phyloP scores from a whole-genome alignment of 2,329 filamentous ascomycete genomes.

The Aspergillus fumigatus region DNA sequence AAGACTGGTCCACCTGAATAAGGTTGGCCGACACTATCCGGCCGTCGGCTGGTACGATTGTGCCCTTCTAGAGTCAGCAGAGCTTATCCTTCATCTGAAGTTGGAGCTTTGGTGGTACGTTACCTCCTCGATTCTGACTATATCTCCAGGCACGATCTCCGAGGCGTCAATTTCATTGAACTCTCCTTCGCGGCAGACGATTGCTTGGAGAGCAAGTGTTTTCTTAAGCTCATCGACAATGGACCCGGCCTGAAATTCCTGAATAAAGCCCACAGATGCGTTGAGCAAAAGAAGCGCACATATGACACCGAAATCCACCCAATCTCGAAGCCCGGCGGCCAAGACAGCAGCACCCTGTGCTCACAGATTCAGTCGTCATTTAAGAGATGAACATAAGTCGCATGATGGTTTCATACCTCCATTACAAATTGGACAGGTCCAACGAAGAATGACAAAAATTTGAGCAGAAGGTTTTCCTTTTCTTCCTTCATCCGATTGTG shows the following conservation, averaged over 20 bases:
- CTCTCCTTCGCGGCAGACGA: slow-evolving; percentile 75
- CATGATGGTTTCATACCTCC: slow-evolving; percentile 59
- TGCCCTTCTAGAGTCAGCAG: slow-evolving; percentile 51
- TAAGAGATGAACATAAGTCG: background rate
- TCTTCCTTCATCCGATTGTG: slow-evolving; percentile 89
- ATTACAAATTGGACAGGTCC: slow-evolving; percentile 93
- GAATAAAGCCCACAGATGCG: slow-evolving; percentile 78
- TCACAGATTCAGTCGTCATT: slow-evolving; percentile 6
- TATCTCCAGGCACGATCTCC: slow-evolving; percentile 84
- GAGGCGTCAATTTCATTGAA: slow-evolving; percentile 76
- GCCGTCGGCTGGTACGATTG: slow-evolving; percentile 85
- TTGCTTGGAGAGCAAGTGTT: slow-evolving; percentile 80
- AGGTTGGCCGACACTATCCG: slow-evolving; percentile 78
- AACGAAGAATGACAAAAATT: slow-evolving; percentile 77
- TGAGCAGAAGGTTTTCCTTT: slow-evolving; percentile 77
- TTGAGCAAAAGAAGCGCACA: slow-evolving; percentile 79
- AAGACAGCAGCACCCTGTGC: slow-evolving; percentile 66
- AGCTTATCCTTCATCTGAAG: slow-evolving; percentile 3
- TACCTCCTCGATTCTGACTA: slow-evolving; percentile 78
- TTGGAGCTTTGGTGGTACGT: slow-evolving; percentile 2
- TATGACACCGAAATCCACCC: slow-evolving; percentile 93
- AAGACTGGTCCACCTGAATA: slow-evolving; percentile 87
- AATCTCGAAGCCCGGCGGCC: slow-evolving; percentile 78
- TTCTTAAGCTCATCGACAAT: slow-evolving; percentile 91
- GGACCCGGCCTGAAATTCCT: slow-evolving; percentile 84